Evolutionary conservation across 768 basidiomycete genomes (phyloP).

Genomic region (Lactifluus rugatus): DNA sequence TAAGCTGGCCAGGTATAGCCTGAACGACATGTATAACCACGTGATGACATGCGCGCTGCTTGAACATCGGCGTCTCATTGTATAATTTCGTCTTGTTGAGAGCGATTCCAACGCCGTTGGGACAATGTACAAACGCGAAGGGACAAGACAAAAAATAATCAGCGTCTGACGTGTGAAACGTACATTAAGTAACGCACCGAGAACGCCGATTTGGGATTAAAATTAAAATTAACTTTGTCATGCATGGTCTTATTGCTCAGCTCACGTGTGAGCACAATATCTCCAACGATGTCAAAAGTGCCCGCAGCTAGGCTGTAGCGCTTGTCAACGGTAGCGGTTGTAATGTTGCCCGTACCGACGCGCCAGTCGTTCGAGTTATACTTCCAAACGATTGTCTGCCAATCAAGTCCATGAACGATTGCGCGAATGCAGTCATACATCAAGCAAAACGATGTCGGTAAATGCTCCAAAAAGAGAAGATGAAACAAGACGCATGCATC

Average conservation of each 20-base stretch:
- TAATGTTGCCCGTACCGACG: slow-evolving; percentile 2
- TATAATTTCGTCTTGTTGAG: slow-evolving; percentile 45
- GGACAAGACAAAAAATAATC: neutral
- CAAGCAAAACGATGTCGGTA: too few relatives aligned
- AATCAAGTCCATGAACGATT: slow-evolving; percentile 55
- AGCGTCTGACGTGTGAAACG: neutral
- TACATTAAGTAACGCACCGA: slow-evolving; percentile 24
- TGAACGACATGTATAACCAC: neutral
- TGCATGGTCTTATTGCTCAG: slow-evolving; percentile 52
- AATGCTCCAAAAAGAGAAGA: neutral
- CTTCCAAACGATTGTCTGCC: slow-evolving; percentile 67
- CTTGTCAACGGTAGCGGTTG: slow-evolving; percentile 2
- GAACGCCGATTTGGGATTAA: slow-evolving; percentile 37
- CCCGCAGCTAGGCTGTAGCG: neutral
- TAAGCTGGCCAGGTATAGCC: neutral
- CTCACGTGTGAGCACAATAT: slow-evolving; percentile 50
- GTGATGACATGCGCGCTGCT: slow-evolving; percentile 32
- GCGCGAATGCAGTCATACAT: slow-evolving; percentile 53
- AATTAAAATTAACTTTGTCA: slow-evolving; percentile 44
- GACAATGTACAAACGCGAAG: slow-evolving; percentile 31
- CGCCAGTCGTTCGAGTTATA: slow-evolving; percentile 69
- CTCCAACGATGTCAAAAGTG: slow-evolving; percentile 26
- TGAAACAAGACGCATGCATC: slow-evolving; percentile 30
- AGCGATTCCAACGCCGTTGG: slow-evolving; percentile 45
- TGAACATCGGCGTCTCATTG: slow-evolving; percentile 39